A percentile compares a stretch with the other conserved stretches of the same genome.
phyloP scores from a whole-genome alignment of 177 flowering plant genomes.

The Vitis hybrid region DNA sequence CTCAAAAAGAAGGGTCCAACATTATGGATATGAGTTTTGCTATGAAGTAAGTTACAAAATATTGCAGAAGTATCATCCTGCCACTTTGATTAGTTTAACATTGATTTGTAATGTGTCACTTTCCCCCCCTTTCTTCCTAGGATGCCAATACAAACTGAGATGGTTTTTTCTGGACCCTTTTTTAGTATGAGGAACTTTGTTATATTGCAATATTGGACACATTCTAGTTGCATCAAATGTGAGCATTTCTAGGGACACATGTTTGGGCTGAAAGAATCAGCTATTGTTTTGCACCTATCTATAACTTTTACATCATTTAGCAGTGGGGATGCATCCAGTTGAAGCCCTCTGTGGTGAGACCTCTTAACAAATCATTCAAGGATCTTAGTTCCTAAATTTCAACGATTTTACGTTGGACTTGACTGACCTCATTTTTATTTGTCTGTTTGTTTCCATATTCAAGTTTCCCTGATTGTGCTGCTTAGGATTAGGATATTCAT shows the following conservation, averaged over 20 bases:
- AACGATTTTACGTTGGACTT: too few species aligned
- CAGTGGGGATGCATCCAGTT: too few species aligned
- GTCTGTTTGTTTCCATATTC: too few species aligned
- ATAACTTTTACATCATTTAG: too few species aligned
- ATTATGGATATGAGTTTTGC: conserved; percentile 88
- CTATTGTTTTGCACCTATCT: too few species aligned
- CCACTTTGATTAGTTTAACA: background rate
- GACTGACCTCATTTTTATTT: too few species aligned
- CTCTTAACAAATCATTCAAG: too few species aligned
- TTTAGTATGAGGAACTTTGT: background rate
- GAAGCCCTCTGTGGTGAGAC: too few species aligned
- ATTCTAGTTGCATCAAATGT: background rate
- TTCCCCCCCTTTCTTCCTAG: background rate
- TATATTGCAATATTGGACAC: background rate
- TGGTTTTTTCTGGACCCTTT: background rate
- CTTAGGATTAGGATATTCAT: too few species aligned
- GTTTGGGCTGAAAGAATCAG: background rate
- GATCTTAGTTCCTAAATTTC: too few species aligned
- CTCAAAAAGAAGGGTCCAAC: conserved; percentile 90
- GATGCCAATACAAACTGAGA: background rate
- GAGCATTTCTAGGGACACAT: background rate
- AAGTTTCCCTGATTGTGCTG: too few species aligned
- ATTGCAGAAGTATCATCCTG: background rate
- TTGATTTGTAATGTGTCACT: background rate
- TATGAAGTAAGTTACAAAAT: conserved; percentile 62